These are phyloP conservation scores for Chlamydomonas urium DNA, from an alignment of 139 green algal species.

Conservation along the genomic window DNA sequence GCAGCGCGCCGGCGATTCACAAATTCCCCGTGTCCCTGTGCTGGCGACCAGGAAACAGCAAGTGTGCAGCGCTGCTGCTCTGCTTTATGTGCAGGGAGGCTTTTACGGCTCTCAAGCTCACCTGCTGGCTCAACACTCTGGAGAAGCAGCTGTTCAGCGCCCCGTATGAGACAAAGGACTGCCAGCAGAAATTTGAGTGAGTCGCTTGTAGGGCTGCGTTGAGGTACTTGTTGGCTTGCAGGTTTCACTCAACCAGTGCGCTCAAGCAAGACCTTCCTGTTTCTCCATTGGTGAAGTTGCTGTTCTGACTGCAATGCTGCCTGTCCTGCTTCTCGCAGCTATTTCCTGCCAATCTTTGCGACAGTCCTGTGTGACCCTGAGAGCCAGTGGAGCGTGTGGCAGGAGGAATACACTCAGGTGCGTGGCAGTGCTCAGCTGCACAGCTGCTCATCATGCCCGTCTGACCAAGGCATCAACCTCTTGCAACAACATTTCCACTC, in stretches of 20 bases:
- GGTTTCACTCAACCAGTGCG: too few relatives aligned
- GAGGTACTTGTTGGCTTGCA: not conserved
- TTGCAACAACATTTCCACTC: too few relatives aligned
- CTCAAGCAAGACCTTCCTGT: too few relatives aligned
- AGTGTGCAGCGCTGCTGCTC: too few relatives aligned
- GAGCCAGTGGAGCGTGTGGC: conserved; percentile 45
- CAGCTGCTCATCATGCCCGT: too few relatives aligned
- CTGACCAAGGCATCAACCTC: too few relatives aligned
- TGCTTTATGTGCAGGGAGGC: conserved; percentile 33
- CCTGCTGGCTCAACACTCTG: conserved; percentile 65
- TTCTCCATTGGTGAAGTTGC: too few relatives aligned
- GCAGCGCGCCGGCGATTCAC: too few relatives aligned
- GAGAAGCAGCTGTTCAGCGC: conserved; percentile 53
- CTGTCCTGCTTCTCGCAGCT: conserved; percentile 3
- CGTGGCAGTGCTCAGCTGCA: too few relatives aligned
- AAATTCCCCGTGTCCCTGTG: too few relatives aligned
- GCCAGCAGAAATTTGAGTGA: conserved; percentile 8
- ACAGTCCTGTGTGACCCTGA: conserved; percentile 44
- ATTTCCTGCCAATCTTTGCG: conserved; percentile 51
- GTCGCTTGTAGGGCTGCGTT: not conserved
- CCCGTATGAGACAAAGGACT: conserved; percentile 48
- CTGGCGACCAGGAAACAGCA: too few relatives aligned
- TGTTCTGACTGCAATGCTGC: not conserved
- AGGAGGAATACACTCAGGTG: conserved; percentile 54
- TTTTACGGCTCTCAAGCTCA: conserved; percentile 60